Evolutionary conservation across 192 early-diverging fungal species (phyloP), one percentile per base, ranked within the genome.

Genomic region (Coemansia sp.): DNA sequence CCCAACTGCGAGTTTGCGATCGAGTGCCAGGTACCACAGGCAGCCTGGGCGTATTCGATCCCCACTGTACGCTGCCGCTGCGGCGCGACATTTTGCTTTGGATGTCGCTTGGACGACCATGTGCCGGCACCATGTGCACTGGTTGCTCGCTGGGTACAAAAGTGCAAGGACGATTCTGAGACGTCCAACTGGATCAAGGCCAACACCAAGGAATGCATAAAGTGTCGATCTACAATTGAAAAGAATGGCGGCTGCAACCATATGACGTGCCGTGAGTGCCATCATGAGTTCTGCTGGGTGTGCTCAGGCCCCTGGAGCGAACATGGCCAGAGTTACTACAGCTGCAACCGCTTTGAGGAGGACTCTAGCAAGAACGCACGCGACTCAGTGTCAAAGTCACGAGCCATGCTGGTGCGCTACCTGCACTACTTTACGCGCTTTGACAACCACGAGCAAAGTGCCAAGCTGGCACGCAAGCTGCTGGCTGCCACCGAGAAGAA

Each of bases 171-270:
- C 81, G 97, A 99, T 70, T 95, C 93, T 5, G 95, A 98, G 74
- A 98, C 96, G 14, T 88, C 95, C 20, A 97, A 98, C 75, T 98
- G 96, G 95, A 94, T 98, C 59, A 90, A 89, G 39, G 94, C 88
- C 19, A 86, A 94, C 78, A 94, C 92, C 35, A 96, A 98, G 74
- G 95, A 97, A 71, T 99, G 97, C 77, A 75, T 90, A 37, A 94
- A 94, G 76, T 99, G 97, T 81, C 83, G 87, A 61, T 87, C 93
- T 9, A 95, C 92, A 0, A 98, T 99, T 65, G 97, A 99, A 75
- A 99, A 99, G 85, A 99, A 99, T 74, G 97, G 97, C 53, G 97
- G 97, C 9, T 99, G 97, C 84, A 99, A 98, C 78, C 97, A 99
- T 69, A 99, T 99, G 97, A 96, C 94, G 1, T 99, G 97, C 82